Base-by-base conservation (phyloP, 1,284 basidiomycete species). In the Xanthoconium separans region DNA sequence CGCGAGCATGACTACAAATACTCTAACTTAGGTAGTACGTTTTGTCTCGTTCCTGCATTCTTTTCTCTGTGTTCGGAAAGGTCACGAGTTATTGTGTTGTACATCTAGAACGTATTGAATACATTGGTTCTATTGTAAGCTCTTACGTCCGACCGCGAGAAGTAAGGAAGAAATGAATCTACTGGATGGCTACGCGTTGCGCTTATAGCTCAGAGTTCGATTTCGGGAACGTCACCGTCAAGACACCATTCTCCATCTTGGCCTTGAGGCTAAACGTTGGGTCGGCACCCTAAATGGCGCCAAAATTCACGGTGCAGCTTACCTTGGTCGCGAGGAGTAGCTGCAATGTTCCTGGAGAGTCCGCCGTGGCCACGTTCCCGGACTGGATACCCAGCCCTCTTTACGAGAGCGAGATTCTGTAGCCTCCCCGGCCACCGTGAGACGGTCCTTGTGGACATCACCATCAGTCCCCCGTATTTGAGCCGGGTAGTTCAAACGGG, bases 401-500 rank as follows among this genome's bases (percentile, higher is more conserved):
- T 51, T 31, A 10, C 20, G 58, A 44, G 69, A 58, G 22, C 51
- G 54, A 12, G 70, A 60, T 33, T 60, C 47, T 39, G 61, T 65
- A 47, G 54, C 56, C 53, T 73, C 71, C 10, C 74, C 75, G 10
- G 73, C 65, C 15, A 77, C 60, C 27, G 63, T 70, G 50, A 78
- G 71, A 24, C 65, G 61, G 43, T 69, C 62, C 50, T 73, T 69
- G 53, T 73, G 67, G n/a, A n/a, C n/a, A n/a, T n/a, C n/a, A n/a
- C n/a, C n/a, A n/a, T n/a, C n/a, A n/a, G n/a, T n/a, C n/a, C n/a
- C n/a, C n/a, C n/a, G n/a, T n/a, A n/a, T n/a, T n/a, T 47, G 77
- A 41, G 16, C 75, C 75, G 3, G 78, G 76, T 6, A 79, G 64
- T 59, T 78, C 77, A 56, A 52, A 50, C 12, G 31, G 24, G 44